Percentiles rank a stretch among this genome's conserved stretches.
Evolutionary conservation across 768 basidiomycete genomes (phyloP).

Genomic region (Phanerochaete sordida): DNA sequence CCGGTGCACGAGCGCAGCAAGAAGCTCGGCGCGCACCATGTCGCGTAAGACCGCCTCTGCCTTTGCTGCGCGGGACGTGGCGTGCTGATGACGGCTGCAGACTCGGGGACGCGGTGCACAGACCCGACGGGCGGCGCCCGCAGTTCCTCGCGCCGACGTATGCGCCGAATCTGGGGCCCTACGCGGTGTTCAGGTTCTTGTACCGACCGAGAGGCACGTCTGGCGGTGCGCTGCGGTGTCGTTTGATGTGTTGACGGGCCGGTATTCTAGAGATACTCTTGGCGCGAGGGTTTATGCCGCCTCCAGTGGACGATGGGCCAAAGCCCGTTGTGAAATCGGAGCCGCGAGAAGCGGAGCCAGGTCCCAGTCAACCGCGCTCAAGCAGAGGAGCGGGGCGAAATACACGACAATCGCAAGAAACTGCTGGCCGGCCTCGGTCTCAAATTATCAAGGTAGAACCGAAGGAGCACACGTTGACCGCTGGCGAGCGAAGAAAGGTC

Average conservation of each 20-base stretch:
- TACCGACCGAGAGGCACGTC: slow-evolving; percentile 8
- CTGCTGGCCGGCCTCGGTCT: background rate
- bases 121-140: background rate
- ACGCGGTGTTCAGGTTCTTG: slow-evolving; percentile 5
- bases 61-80: background rate
- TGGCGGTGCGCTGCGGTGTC: too few relatives aligned
- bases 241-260: background rate
- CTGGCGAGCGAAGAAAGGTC: background rate
- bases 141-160: background rate
- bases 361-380: background rate
- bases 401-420: background rate
- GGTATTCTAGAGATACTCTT: background rate
- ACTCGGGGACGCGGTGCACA: background rate
- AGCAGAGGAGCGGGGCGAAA: background rate
- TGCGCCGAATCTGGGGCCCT: background rate
- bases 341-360: background rate
- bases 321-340: background rate
- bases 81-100: background rate
- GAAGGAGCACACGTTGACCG: background rate
- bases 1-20: slow-evolving; percentile 10
- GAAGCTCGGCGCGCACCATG: slow-evolving; percentile 6
- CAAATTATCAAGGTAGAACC: background rate
- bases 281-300: background rate
- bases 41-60: background rate
- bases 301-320: background rate